Base-by-base conservation (phyloP, 148 eudicot genomes). In the Amaranthus palmeri region DNA sequence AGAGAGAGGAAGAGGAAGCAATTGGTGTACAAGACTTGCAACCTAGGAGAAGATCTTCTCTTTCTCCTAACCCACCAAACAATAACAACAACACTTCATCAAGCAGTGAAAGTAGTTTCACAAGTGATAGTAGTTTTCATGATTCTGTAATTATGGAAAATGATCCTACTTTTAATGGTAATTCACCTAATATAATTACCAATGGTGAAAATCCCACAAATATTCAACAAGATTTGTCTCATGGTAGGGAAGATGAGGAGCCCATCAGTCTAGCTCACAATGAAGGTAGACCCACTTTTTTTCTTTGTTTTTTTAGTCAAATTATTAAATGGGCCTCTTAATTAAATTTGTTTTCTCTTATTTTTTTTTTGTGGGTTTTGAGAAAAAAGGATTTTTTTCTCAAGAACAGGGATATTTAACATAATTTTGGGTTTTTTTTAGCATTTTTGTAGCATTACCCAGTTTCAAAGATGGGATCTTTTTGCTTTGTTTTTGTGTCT, bases 211-310 rank as follows among this genome's bases (percentile, higher is more conserved):
- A 47, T 36, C 50, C 55, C 36, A 36, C 40, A 63, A 57, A 47
- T 18, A 17, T 7, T 76, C 69, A 64, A 18, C 48, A 66, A 41
- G 6, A n/a, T 68, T 63, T 50, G 4, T 6, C 46, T 73, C 40
- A 36, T 4, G 63, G 12, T 53, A 25, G 14, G 25, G 56, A 54
- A 4, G 47, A 58, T 44, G 58, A 70, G 51, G 69, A 46, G 13
- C 67, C 48, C n/a, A 60, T 59, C 45, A 50, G 4, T 62, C 64
- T 70, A 18, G 15, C 54, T 57, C 51, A 51, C 4, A 64, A 41
- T 68, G 57, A 66, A 65, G 81, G 81, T 78, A 68, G 74, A 76
- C 69, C 69, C 74, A 46, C 74, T 45, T 62, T 18, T 44, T 9
- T 25, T n/a, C 3, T 48, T 49, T n/a, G 36, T 10, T 7, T 2